Percentiles rank a stretch among this genome's conserved stretches.
phyloP scores from a whole-genome alignment of 257 asterid species.

The Scutellaria barbata region DNA sequence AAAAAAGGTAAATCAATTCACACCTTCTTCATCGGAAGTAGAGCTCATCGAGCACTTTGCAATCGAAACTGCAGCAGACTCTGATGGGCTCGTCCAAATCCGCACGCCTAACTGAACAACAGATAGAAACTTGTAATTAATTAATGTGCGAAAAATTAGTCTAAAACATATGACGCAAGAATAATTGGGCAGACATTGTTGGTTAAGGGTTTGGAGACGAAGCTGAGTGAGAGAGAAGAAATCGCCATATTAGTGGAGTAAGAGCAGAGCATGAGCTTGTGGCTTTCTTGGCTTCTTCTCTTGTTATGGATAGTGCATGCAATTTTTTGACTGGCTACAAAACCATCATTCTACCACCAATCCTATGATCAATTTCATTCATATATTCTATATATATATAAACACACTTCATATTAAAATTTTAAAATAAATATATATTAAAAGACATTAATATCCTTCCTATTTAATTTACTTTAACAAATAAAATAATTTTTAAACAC shows the following conservation, averaged over 20 bases:
- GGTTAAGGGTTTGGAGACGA: conserved; percentile 46
- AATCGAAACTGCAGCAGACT: conserved; percentile 36
- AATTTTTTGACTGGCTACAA: conserved; percentile 42
- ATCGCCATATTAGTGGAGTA: conserved; percentile 53
- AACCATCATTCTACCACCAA: background rate
- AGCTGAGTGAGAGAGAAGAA: conserved; percentile 60
- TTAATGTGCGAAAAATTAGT: background rate
- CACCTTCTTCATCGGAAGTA: conserved; percentile 53
- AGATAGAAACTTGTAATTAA: background rate
- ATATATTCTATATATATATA: background rate
- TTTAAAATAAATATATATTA: too few species aligned
- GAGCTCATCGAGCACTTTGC: conserved; percentile 49
- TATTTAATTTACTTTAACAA: too few species aligned
- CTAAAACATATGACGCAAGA: background rate
- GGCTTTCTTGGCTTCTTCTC: conserved; percentile 15
- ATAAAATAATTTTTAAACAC: too few species aligned
- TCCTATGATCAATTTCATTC: background rate
- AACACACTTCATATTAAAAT: too few species aligned
- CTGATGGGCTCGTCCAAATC: conserved; percentile 38
- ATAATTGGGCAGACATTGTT: conserved; percentile 42
- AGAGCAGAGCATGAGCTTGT: conserved; percentile 19
- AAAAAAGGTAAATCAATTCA: background rate
- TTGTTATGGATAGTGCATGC: conserved; percentile 39
- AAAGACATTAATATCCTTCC: too few species aligned
- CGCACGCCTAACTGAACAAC: conserved; percentile 38